Evolutionary conservation across 176 grass and related monocot genomes (phyloP), one percentile per base, ranked within the genome.

Genomic region (Lolium rigidum): DNA sequence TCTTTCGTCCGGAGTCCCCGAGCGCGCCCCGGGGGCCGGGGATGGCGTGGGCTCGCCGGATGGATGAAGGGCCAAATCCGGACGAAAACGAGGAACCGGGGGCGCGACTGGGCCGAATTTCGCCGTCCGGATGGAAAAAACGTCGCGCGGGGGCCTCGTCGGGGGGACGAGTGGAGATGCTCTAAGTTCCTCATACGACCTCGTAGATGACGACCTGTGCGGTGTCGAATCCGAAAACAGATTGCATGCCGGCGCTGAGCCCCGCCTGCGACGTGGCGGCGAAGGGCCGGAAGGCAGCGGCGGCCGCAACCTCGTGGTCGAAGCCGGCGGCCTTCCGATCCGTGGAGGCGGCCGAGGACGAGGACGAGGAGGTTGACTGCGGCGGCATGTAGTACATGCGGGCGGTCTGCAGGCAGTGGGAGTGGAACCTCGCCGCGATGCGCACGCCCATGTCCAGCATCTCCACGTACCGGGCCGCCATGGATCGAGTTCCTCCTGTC

Each of bases 301-400:
- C 43, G 10, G 8, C n/a, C 31, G 77, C 70, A 5, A 6, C 41
- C 41, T 43, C 41, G 41, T 43, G 41, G 41, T 43, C 41, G 41
- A 43, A 43, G 41, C 20, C 38, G 4, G 28, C 8, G 0, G 56
- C 82, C 82, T 14, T 83, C 67, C 65, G 28, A 2, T 35, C 74
- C 58, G 16, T 26, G 10, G 43, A 2, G 4, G 35, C 26, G 17
- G 3, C 77, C 46, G 17, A 26, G 2, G 41, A 43, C 8, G 86
- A 10, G 10, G 83, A 1, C 26, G 75, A 2, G 15, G 76, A 7
- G 2, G 76, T 14, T 7, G 85, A 79, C n/a, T 81, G 79, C 13
- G 91, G 94, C 74, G 94, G 94, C 80, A 88, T 96, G 94, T 96
- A 96, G 87, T 96, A 96, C 89, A 89, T 84, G 16, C 91, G 80